Evolutionary conservation across 495 filamentous ascomycete genomes (phyloP), one percentile per base, ranked within the genome.

Genomic region (Aspergillus funiculosus): DNA sequence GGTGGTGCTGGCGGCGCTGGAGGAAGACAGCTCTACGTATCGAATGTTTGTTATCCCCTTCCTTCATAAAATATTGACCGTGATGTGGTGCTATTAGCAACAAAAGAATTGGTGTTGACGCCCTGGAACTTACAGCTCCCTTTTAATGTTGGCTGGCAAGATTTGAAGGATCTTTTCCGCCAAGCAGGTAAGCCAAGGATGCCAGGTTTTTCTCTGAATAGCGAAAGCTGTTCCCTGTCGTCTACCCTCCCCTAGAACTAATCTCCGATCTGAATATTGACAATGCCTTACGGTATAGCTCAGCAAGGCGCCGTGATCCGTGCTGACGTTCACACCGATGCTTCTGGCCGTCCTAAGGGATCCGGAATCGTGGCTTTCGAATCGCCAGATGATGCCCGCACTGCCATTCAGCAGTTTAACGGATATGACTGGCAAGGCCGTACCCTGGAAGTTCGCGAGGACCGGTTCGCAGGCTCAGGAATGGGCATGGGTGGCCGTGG

Each of bases 381-480:
- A 63, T 86, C 79, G 29, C 79, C 89, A 2, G 89, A 95, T 22
- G 92, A 98, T 67, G 90, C 94, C 17, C 87, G 89, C 46, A 94
- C 89, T 53, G 92, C 92, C 26, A 98, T 98, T 56, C 76, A 84
- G 42, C 90, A 95, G 61, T 97, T 96, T 73, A 97, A 98, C 61
- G 91, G 91, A 46, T 96, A 94, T 63, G 92, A 98, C 38, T 98
- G 92, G 92, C 91, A 98, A 64, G 92, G 92, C 14, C 86, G 92
- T 48, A 64, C 81, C 43, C 75, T 98, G 26, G 94, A 97, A 62
- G 92, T 98, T 39, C 89, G 94, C 50, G 94, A 97, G 62, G 92
- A 98, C 65, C 83, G 94, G 27, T 98, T 90, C 62, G 94, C 94
- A 27, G 82, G 80, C 45, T 63, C 80, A 18, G 75, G 75, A 22